phyloP scores from a whole-genome alignment of 495 filamentous ascomycete genomes.

The Hapsidospora chrysogenum region DNA sequence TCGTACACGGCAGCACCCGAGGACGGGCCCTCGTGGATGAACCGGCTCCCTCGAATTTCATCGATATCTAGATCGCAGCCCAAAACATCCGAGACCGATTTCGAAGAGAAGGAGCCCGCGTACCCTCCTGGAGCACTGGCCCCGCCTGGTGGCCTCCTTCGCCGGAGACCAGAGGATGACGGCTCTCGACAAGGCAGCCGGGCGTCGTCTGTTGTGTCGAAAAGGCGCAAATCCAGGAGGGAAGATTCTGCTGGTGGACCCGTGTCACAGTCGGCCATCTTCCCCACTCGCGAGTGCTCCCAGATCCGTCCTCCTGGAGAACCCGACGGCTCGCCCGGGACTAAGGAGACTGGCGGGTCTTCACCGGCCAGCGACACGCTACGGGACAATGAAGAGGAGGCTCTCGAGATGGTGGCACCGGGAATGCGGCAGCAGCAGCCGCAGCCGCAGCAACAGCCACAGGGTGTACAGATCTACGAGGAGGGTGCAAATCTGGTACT shows the following conservation, averaged over 20 bases:
- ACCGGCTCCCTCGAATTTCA: slow-evolving; percentile 75
- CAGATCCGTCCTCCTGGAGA: no score
- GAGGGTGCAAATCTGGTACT: slow-evolving; percentile 73
- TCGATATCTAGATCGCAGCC: slow-evolving; percentile 82
- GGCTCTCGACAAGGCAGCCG: slow-evolving; percentile 34
- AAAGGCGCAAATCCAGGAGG: slow-evolving; percentile 41
- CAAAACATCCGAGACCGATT: slow-evolving; percentile 39
- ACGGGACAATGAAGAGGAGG: slow-evolving; percentile 7
- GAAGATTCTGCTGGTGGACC: slow-evolving; percentile 72
- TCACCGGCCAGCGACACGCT: slow-evolving; percentile 6
- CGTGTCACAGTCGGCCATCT: slow-evolving; percentile 80
- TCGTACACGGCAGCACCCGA: slow-evolving; percentile 86
- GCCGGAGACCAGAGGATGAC: slow-evolving; percentile 62
- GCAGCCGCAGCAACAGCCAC: slow-evolving; percentile 12
- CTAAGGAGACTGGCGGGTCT: slow-evolving; percentile 9
- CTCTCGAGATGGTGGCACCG: no score
- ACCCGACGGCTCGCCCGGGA: no score
- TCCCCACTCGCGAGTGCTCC: slow-evolving; percentile 23
- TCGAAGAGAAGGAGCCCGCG: slow-evolving; percentile 41
- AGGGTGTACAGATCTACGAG: slow-evolving; percentile 40
- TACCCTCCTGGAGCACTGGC: slow-evolving; percentile 64
- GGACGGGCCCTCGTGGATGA: slow-evolving; percentile 88
- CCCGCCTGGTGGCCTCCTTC: slow-evolving; percentile 64
- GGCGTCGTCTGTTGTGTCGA: slow-evolving; percentile 41
- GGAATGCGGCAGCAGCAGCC: no score